Evolutionary conservation across 2,329 filamentous ascomycete genomes (phyloP), one percentile per base, ranked within the genome.

Genomic region (Aspergillus sp.): DNA sequence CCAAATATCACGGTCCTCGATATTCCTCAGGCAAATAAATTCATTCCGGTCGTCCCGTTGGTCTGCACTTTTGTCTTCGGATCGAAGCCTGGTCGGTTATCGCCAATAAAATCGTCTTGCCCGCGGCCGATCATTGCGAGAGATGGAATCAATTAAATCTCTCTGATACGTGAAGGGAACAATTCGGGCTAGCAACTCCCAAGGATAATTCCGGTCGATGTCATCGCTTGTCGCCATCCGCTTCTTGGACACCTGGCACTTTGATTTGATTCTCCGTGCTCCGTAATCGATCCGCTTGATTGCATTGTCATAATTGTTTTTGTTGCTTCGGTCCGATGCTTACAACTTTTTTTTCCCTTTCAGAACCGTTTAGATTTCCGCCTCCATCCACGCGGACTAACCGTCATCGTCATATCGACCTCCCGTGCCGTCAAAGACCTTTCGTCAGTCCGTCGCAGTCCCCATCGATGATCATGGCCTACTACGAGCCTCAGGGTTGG

Each of bases 401-500:
- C 46, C 47, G 47, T 45, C 47, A 46, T 45, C 47, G 49, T 50
- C 48, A 50, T 43, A 42, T 40, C 44, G 43, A 43, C 45, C 53
- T 51, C 52, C 56, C 53, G 52, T 57, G 55, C 49, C 41, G 39
- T 46, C 47, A 37, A 47, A 39, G 49, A 50, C 43, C 43, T 41
- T 47, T 39, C 48, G 41, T 52, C 43, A 37, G 48, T 52, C 46
- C 39, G 46, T 49, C 43, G 38, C 36, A 39, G 39, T 19, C 34
- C 37, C 35, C 29, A 45, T 48, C 49, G 46, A 53, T 51, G 50
- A 66, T 63, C 47, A 86, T 86, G 81, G 78, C 83, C 57, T 86
- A 83, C 69, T 86, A 85, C 73, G 82, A 86, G 66, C 78, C 81
- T 62, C 78, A 81, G 57, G 66, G 71, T 61, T 85, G 82, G 79